Base-by-base conservation (phyloP, 192 early-diverging fungal species). In the Coemansia sp. region DNA sequence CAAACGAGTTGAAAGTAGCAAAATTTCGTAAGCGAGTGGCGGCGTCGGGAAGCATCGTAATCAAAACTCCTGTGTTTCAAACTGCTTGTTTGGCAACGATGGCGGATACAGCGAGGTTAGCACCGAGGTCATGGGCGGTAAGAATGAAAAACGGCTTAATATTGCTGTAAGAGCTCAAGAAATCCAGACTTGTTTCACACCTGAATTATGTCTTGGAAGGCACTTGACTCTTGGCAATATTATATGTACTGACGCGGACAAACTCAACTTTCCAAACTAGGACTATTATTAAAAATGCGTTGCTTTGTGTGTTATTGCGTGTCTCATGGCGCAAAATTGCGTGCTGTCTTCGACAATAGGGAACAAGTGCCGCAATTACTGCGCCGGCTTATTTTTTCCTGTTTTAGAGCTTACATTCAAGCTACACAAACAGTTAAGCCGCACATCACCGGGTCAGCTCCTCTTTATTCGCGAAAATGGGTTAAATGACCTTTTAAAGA, bases 81-180 rank as follows among this genome's bases (percentile, higher is more conserved):
- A 22, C 21, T 23, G 61, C 24, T 55, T 47, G 2, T 25, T 62
- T 2, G 60, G 23, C 3, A 39, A 51, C 0, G 14, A 45, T 4
- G 4, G 5, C 4, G 2, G 14, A 12, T 38, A 6, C 14, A 47
- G 32, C 3, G 22, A 53, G 1, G 63, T 72, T 1, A 12, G 43
- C 6, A 62, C 73, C 0, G 76, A 79, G 60, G 53, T 73, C 12
- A 61, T 79, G 50, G 66, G 62, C 0, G 76, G 21, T 69, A 1
- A 70, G 66, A 0, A 65, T 64, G 4, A 60, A 69, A n/a, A 59
- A 63, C 27, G 76, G 76, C 32, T 61, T 64, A 3, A 55, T 79
- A 8, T 43, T 79, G 55, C 45, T 73, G 55, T 69, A 60, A 60
- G 70, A 77, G 55, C 39, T 53, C 17, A 59, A 27, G 2, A 22